phyloP scores from a whole-genome alignment of 495 filamentous ascomycete genomes.

The Neurospora sublineolata region DNA sequence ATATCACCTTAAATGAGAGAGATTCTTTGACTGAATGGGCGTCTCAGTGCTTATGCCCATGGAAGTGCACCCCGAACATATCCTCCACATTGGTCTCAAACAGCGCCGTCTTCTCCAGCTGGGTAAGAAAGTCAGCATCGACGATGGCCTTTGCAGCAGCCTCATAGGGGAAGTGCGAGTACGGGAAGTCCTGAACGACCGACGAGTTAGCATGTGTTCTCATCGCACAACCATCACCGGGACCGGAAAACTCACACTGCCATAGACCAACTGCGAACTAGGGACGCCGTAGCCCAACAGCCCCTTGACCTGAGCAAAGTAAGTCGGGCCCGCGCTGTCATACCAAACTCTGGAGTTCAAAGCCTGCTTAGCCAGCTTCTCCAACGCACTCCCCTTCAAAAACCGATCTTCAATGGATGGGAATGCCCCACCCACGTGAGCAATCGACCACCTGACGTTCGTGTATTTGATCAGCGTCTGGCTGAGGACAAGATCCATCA shows the following conservation, averaged over 20 bases:
- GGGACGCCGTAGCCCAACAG: not conserved
- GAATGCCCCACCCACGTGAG: not conserved
- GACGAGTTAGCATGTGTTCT: not conserved
- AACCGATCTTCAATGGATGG: constrained; percentile 1
- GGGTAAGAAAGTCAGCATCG: not conserved
- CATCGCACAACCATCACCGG: not conserved
- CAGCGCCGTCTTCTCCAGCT: not conserved
- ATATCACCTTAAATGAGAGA: not conserved
- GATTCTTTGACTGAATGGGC: not conserved
- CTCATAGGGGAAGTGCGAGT: not conserved
- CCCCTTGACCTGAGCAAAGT: constrained; percentile 3
- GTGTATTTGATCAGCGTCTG: constrained; percentile 3
- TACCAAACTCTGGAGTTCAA: constrained; percentile 3
- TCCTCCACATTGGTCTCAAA: not conserved
- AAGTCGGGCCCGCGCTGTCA: constrained; percentile 3
- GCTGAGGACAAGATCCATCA: constrained; percentile 2
- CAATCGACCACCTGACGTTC: not conserved
- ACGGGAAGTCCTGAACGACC: not conserved
- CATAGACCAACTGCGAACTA: constrained; percentile 1
- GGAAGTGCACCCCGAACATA: not conserved
- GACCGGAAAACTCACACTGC: not conserved
- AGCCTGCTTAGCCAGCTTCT: not conserved
- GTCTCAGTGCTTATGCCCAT: not conserved
- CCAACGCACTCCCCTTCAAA: not conserved
- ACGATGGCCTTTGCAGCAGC: not conserved